These are phyloP conservation scores for Ophioceras dolichostomum DNA, from an alignment of 2,329 filamentous ascomycete genomes.

Conservation along the genomic window DNA sequence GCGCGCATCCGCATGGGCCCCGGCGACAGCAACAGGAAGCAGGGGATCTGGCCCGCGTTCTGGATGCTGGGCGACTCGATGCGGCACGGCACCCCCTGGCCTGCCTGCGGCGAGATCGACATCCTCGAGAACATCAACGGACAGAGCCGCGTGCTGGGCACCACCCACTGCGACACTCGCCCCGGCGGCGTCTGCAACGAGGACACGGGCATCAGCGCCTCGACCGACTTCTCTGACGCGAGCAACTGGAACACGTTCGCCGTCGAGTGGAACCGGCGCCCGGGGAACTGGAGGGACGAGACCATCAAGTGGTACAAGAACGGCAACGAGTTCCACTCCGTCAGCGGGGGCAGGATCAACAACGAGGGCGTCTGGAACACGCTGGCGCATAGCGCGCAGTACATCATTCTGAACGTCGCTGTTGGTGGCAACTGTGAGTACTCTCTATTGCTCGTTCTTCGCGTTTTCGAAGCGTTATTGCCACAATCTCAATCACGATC, in stretches of 20 bases:
- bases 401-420: slow-evolving; percentile 39
- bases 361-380: slow-evolving; percentile 29
- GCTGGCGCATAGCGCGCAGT: slow-evolving; percentile 33
- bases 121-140: slow-evolving; percentile 46
- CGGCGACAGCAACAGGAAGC: slow-evolving; percentile 24
- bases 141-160: slow-evolving; percentile 29
- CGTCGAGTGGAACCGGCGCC: slow-evolving; percentile 32
- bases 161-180: slow-evolving; percentile 35
- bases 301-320: slow-evolving; percentile 34
- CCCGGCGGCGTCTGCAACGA: slow-evolving; percentile 39
- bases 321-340: slow-evolving; percentile 25
- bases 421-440: slow-evolving; percentile 37
- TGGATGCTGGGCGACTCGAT: slow-evolving; percentile 41
- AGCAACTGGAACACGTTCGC: slow-evolving; percentile 34
- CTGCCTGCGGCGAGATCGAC: slow-evolving; percentile 42
- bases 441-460: neutral
- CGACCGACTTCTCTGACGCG: slow-evolving; percentile 21
- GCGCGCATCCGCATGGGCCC: slow-evolving; percentile 32
- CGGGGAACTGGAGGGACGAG: slow-evolving; percentile 29
- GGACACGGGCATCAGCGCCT: slow-evolving; percentile 26
- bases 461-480: too few relatives aligned
- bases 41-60: slow-evolving; percentile 47
- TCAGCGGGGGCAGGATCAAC: slow-evolving; percentile 28
- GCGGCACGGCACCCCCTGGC: slow-evolving; percentile 36
- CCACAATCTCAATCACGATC: neutral